Conservation (phyloP, 2,329 filamentous ascomycete species). For the Xylaria arbuscula region DNA sequence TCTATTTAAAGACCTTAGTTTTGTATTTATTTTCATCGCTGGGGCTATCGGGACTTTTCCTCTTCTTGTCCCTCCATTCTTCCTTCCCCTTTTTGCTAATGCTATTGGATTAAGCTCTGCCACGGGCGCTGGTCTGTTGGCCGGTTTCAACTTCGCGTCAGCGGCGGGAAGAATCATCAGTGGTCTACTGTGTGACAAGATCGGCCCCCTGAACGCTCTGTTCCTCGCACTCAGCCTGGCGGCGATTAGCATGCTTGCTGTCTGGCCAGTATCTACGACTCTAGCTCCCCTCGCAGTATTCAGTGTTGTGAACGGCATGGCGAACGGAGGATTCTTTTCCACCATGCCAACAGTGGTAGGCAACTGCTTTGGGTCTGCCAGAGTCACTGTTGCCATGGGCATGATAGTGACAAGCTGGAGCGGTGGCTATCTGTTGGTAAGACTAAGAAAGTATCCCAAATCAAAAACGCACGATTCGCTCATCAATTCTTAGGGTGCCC, state of each 20-base stretch:
- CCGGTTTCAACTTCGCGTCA: constrained; percentile 70
- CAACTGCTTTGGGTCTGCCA: constrained; percentile 66
- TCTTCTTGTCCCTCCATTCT: constrained; percentile 64
- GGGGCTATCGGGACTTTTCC: constrained; percentile 62
- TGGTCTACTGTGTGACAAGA: constrained; percentile 63
- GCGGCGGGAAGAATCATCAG: constrained; percentile 66
- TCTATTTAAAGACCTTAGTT: constrained; percentile 59
- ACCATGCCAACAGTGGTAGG: constrained; percentile 72
- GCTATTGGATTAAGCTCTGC: constrained; percentile 65
- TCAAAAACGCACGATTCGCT: constrained; percentile 6
- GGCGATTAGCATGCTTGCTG: constrained; percentile 67
- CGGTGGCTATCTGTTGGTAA: constrained; percentile 69
- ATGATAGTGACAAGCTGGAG: constrained; percentile 72
- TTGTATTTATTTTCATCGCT: constrained; percentile 57
- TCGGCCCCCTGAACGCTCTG: constrained; percentile 68
- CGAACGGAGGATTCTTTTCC: constrained; percentile 72
- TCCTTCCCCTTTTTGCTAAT: constrained; percentile 61
- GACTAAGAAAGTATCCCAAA: not conserved
- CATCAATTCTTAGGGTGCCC: constrained; percentile 51
- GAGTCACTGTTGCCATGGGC: constrained; percentile 67
- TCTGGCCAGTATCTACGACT: constrained; percentile 69
- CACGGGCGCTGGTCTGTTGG: constrained; percentile 67
- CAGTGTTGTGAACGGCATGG: constrained; percentile 68
- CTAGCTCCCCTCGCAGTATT: constrained; percentile 66
- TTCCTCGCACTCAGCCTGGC: constrained; percentile 62